Conservation (phyloP, 2,329 filamentous ascomycete species). For the Trichoderma lentiforme region DNA sequence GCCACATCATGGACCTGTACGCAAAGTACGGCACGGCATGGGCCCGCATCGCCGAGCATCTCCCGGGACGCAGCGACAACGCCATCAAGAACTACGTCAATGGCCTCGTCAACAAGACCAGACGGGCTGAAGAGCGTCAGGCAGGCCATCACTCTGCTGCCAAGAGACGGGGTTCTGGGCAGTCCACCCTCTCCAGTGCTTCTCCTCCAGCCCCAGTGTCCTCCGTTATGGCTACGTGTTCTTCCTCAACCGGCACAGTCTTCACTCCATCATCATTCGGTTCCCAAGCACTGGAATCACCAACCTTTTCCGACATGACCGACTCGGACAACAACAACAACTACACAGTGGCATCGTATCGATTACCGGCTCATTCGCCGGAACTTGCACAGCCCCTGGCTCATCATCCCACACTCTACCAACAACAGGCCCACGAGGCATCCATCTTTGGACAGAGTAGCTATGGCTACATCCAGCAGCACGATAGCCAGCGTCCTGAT, state of each 20-base stretch:
- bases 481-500: background rate
- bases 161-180: background rate
- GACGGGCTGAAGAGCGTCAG: background rate
- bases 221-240: background rate
- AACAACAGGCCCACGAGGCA: background rate
- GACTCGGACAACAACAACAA: background rate
- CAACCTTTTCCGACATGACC: background rate
- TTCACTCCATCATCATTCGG: background rate
- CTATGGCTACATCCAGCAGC: background rate
- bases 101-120: slow-evolving; percentile 8
- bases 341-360: background rate
- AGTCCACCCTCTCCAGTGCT: background rate
- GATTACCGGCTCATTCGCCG: background rate
- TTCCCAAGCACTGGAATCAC: background rate
- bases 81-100: slow-evolving; percentile 92
- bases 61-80: slow-evolving; percentile 87
- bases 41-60: slow-evolving; percentile 83
- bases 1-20: slow-evolving; percentile 70
- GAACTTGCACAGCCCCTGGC: background rate
- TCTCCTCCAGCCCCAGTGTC: background rate
- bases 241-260: background rate
- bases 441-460: background rate
- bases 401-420: background rate
- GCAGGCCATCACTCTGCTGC: background rate
- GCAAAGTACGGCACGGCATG: slow-evolving; percentile 79